Percentiles rank a stretch among this genome's conserved stretches.
These are phyloP conservation scores for Fusarium chaquense DNA, from an alignment of 2,329 filamentous ascomycete genomes.

Conservation along the genomic window DNA sequence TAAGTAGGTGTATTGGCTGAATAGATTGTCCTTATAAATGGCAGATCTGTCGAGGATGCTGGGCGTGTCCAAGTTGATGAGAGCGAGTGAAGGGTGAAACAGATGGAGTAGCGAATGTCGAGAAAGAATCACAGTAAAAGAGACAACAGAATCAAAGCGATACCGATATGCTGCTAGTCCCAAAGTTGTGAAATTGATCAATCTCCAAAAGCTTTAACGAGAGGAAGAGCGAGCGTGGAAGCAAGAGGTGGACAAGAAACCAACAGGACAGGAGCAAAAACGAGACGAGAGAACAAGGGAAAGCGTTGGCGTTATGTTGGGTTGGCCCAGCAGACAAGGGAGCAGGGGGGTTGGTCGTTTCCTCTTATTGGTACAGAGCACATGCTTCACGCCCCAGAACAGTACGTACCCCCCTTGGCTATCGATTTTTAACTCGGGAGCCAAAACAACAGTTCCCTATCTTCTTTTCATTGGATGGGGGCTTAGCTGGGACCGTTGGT, in stretches of 20 bases:
- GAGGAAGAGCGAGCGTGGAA: constrained; percentile 18
- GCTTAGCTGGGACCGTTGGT: constrained; percentile 12
- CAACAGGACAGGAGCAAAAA: constrained; percentile 24
- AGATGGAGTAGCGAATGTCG: constrained; percentile 31
- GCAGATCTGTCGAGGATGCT: constrained; percentile 17
- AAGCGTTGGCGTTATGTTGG: constrained; percentile 39
- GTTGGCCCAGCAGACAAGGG: constrained; percentile 37
- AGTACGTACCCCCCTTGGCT: constrained; percentile 25
- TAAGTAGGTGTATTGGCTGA: constrained; percentile 16
- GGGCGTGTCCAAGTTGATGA: constrained; percentile 20
- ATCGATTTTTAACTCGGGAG: constrained; percentile 25
- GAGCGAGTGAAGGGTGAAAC: constrained; percentile 16
- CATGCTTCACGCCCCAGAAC: constrained; percentile 1
- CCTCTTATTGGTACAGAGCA: constrained; percentile 4
- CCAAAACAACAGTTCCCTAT: constrained; percentile 25
- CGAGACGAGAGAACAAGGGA: constrained; percentile 36
- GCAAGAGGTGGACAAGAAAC: constrained; percentile 26
- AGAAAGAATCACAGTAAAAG: constrained; percentile 34
- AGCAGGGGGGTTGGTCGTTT: constrained; percentile 30
- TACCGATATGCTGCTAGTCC: constrained; percentile 16
- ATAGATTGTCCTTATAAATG: not conserved
- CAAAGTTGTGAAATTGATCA: constrained; percentile 18
- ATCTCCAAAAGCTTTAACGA: constrained; percentile 23
- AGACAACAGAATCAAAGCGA: constrained; percentile 26
- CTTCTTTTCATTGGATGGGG: constrained; percentile 21